A percentile compares a stretch with the other conserved stretches of the same genome.
Evolutionary conservation across 2,329 filamentous ascomycete species (phyloP).

Genomic region (Raffaelea albimanens): DNA sequence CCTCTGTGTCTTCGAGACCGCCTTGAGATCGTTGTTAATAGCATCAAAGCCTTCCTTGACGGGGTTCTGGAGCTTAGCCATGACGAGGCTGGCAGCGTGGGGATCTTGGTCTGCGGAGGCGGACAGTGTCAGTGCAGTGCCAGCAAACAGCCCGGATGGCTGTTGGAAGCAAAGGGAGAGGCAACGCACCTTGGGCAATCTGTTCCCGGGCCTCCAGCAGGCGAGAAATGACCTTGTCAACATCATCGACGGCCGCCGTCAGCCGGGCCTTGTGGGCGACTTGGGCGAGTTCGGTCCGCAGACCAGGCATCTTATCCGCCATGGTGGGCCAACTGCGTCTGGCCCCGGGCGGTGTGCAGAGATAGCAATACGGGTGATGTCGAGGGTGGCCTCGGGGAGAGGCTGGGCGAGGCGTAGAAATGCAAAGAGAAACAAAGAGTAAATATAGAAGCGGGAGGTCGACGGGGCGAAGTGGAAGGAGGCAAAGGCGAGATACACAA

Average conservation of each 20-base stretch:
- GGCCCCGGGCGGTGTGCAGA: not conserved
- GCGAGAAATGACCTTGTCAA: conserved; percentile 73
- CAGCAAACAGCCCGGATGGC: too few species aligned
- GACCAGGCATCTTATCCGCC: conserved; percentile 29
- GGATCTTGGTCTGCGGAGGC: conserved; percentile 48
- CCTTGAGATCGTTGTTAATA: conserved; percentile 72
- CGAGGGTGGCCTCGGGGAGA: too few species aligned
- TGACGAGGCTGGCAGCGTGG: conserved; percentile 59
- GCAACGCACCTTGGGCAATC: conserved; percentile 54
- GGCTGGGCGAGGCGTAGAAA: not conserved
- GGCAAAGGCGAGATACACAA: not conserved
- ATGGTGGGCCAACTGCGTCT: conserved; percentile 1
- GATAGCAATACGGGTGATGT: not conserved
- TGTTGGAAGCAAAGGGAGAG: not conserved
- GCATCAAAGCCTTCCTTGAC: conserved; percentile 72
- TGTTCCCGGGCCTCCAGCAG: conserved; percentile 64
- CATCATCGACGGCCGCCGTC: conserved; percentile 62
- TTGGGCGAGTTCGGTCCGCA: conserved; percentile 67
- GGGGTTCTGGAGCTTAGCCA: conserved; percentile 79
- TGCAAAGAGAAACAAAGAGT: not conserved
- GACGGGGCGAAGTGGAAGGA: too few species aligned
- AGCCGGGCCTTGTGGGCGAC: conserved; percentile 62
- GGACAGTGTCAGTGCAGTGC: not conserved
- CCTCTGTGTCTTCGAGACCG: conserved; percentile 71
- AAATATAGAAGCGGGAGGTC: not conserved